These are phyloP conservation scores for Xanthoconium stramineum DNA, from an alignment of 768 basidiomycete genomes.

Conservation along the genomic window DNA sequence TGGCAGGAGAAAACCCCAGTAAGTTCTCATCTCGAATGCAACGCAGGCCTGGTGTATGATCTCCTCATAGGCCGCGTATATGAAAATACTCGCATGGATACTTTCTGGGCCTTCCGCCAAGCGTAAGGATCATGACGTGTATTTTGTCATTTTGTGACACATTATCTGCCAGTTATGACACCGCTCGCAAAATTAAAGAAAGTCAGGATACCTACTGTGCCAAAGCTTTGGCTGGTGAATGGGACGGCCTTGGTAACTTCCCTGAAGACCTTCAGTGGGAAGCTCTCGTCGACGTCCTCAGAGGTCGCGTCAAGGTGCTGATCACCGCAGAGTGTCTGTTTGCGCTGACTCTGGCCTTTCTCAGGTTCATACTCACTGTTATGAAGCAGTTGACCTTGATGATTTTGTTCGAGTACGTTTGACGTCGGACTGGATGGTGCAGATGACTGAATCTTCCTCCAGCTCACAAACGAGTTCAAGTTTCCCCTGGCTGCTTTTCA, in stretches of 20 bases:
- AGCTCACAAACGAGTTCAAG: conserved; percentile 89
- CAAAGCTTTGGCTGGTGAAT: conserved; percentile 39
- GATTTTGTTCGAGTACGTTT: conserved; percentile 58
- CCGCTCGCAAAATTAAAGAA: conserved; percentile 50
- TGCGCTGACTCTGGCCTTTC: background rate
- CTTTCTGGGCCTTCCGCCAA: conserved; percentile 49
- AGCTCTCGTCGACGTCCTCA: conserved; percentile 74
- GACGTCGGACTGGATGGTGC: background rate
- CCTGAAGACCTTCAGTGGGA: conserved; percentile 77
- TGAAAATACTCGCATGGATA: conserved; percentile 43
- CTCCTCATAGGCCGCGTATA: conserved; percentile 26
- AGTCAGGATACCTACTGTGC: conserved; percentile 53
- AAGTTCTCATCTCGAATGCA: background rate
- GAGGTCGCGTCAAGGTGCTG: conserved; percentile 76
- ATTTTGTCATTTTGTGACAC: conserved; percentile 2
- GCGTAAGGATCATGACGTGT: conserved; percentile 32
- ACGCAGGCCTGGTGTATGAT: conserved; percentile 1
- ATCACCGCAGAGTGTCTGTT: background rate
- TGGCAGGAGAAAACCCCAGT: conserved; percentile 49
- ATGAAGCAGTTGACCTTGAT: conserved; percentile 65
- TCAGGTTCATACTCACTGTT: conserved; percentile 41
- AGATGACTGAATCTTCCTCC: conserved; percentile 1
- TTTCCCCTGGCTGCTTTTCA: conserved; percentile 82
- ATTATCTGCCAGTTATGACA: conserved; percentile 39
- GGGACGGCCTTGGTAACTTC: conserved; percentile 46